Conservation (phyloP, 1,284 basidiomycete species). For the Trichosporon inkin region DNA sequence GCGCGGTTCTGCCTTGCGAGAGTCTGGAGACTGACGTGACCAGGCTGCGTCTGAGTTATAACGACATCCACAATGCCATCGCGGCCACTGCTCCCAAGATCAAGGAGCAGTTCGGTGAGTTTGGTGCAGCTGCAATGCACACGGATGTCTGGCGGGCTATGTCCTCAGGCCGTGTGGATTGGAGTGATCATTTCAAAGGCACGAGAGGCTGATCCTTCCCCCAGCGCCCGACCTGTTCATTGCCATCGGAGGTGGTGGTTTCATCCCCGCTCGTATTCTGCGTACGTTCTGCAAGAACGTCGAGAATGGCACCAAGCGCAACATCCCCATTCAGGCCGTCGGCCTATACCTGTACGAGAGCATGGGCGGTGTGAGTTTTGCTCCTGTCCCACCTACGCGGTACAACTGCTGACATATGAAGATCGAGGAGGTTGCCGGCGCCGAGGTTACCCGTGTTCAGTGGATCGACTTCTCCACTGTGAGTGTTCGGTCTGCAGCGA, state of each 20-base stretch:
- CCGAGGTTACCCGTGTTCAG: slow-evolving; percentile 82
- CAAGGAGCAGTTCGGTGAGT: slow-evolving; percentile 48
- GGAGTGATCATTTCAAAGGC: background rate
- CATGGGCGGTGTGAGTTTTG: slow-evolving; percentile 58
- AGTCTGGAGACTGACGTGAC: background rate
- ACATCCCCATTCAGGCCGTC: slow-evolving; percentile 83
- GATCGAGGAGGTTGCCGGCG: slow-evolving; percentile 71
- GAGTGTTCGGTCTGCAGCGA: slow-evolving; percentile 41
- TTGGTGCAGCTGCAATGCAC: background rate
- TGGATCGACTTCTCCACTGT: slow-evolving; percentile 68
- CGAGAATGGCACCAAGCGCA: slow-evolving; percentile 60
- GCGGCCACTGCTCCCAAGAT: slow-evolving; percentile 44
- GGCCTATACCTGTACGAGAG: slow-evolving; percentile 88
- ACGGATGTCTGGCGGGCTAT: background rate
- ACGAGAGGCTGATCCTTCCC: background rate
- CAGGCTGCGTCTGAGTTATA: slow-evolving; percentile 46
- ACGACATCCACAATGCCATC: slow-evolving; percentile 50
- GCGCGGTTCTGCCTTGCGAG: background rate
- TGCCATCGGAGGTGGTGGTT: slow-evolving; percentile 61
- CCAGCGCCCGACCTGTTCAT: slow-evolving; percentile 45
- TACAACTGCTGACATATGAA: slow-evolving; percentile 24
- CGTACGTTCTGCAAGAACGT: slow-evolving; percentile 80
- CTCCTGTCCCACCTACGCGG: no score
- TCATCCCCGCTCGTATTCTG: slow-evolving; percentile 90
- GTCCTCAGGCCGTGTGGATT: background rate